These are phyloP conservation scores for Calonectria pauciramosa DNA, from an alignment of 2,329 filamentous ascomycete species.

Conservation along the genomic window DNA sequence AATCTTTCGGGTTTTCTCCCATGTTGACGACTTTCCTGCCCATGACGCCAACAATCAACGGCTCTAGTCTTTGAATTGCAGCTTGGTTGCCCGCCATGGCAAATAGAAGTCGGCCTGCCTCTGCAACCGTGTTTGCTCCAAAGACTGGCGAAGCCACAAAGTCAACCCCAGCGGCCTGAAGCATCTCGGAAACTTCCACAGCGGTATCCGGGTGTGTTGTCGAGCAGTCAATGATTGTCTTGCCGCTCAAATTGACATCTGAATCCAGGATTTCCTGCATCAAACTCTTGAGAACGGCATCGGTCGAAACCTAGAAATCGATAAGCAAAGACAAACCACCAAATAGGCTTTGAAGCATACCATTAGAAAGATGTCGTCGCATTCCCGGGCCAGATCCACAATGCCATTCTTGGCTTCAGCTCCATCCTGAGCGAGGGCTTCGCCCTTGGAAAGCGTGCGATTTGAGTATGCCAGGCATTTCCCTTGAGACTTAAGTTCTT, in stretches of 20 bases:
- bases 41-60: neutral
- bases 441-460: neutral
- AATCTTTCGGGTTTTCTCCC: neutral
- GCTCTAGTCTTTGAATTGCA: neutral
- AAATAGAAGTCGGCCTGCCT: neutral
- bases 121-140: neutral
- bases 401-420: neutral
- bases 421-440: neutral
- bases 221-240: neutral
- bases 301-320: neutral
- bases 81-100: neutral
- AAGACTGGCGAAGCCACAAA: neutral
- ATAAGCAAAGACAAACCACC: neutral
- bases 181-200: neutral
- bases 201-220: neutral
- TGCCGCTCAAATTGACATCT: neutral
- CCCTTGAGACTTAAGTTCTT: neutral
- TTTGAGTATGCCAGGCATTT: neutral
- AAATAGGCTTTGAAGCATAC: neutral
- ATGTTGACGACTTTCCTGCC: neutral
- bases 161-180: neutral
- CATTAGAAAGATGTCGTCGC: constrained; percentile 1
- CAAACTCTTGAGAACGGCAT: neutral
- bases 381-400: neutral
- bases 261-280: neutral